phyloP scores from a whole-genome alignment of 129 eudicot genomes.

The Heracleum sosnowskyi region DNA sequence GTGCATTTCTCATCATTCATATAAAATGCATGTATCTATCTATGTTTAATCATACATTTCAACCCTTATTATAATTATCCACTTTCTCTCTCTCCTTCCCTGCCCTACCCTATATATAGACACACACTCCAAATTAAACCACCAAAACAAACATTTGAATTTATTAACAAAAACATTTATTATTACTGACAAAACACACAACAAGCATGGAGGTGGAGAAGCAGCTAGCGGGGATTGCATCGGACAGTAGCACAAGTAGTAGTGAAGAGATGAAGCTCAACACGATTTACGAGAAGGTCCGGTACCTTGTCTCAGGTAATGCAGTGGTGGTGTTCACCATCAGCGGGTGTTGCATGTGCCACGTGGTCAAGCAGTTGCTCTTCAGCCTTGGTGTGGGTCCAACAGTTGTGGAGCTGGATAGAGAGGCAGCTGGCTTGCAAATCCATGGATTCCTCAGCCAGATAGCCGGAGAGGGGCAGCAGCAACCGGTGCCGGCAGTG shows the following conservation, averaged over 20 bases:
- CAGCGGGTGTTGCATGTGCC: conserved; percentile 91
- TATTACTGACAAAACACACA: not conserved
- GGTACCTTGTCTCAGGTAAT: conserved; percentile 45
- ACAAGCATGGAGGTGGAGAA: conserved; percentile 44
- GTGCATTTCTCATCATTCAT: not conserved
- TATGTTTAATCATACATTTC: not conserved
- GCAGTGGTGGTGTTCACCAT: conserved; percentile 85
- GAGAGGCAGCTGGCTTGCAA: conserved; percentile 40
- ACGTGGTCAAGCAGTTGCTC: conserved; percentile 81
- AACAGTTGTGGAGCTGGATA: conserved; percentile 64
- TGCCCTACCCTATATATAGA: not conserved
- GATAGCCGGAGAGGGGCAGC: conserved; percentile 32
- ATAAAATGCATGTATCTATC: not conserved
- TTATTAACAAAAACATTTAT: not conserved
- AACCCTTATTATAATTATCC: not conserved
- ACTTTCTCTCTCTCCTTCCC: conserved; percentile 2
- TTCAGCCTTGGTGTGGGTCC: conserved; percentile 86
- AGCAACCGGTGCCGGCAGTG: conserved; percentile 60
- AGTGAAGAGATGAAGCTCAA: conserved; percentile 19
- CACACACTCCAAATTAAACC: not conserved
- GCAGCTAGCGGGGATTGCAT: conserved; percentile 24
- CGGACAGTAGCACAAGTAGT: conserved; percentile 21
- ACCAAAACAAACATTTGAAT: not conserved
- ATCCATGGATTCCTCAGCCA: conserved; percentile 55
- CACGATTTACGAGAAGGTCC: conserved; percentile 48